Evolutionary conservation across 2,329 filamentous ascomycete genomes (phyloP).

Genomic region (Cryphonectria japonica): DNA sequence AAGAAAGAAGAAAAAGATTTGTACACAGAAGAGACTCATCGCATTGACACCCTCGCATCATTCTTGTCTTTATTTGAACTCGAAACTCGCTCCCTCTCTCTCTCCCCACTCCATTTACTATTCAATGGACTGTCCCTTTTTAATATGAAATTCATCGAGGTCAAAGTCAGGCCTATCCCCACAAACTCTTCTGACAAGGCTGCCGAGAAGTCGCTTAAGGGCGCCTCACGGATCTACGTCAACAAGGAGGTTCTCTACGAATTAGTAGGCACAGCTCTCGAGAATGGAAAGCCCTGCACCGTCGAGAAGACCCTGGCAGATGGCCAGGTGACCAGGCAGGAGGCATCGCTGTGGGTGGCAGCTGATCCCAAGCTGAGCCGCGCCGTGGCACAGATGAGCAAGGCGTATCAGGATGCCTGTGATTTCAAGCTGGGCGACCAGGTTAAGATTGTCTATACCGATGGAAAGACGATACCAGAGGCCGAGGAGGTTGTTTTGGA

Average conservation of each 20-base stretch:
- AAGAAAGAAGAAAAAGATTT: too few species aligned
- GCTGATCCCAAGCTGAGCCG: slow-evolving; percentile 62
- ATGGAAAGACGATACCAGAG: slow-evolving; percentile 53
- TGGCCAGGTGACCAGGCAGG: slow-evolving; percentile 36
- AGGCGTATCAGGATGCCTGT: slow-evolving; percentile 72
- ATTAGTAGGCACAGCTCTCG: slow-evolving; percentile 45
- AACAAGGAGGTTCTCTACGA: slow-evolving; percentile 52
- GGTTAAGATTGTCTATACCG: slow-evolving; percentile 61
- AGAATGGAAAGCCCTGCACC: slow-evolving; percentile 44
- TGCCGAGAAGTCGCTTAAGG: slow-evolving; percentile 47
- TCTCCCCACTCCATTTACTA: not conserved
- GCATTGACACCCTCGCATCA: not conserved
- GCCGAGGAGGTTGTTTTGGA: slow-evolving; percentile 63
- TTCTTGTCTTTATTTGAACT: not conserved
- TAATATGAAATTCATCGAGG: slow-evolving; percentile 32
- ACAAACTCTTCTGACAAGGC: slow-evolving; percentile 38
- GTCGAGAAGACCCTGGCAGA: slow-evolving; percentile 32
- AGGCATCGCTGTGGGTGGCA: slow-evolving; percentile 55
- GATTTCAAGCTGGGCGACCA: slow-evolving; percentile 74
- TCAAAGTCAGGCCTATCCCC: slow-evolving; percentile 47
- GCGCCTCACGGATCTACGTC: slow-evolving; percentile 53
- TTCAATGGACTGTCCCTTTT: not conserved
- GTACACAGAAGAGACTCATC: not conserved
- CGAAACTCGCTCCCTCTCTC: too few species aligned
- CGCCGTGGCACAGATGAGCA: slow-evolving; percentile 72